Evolutionary conservation across 2,329 filamentous ascomycete species (phyloP).

Genomic region (Huntiella moniliformis): DNA sequence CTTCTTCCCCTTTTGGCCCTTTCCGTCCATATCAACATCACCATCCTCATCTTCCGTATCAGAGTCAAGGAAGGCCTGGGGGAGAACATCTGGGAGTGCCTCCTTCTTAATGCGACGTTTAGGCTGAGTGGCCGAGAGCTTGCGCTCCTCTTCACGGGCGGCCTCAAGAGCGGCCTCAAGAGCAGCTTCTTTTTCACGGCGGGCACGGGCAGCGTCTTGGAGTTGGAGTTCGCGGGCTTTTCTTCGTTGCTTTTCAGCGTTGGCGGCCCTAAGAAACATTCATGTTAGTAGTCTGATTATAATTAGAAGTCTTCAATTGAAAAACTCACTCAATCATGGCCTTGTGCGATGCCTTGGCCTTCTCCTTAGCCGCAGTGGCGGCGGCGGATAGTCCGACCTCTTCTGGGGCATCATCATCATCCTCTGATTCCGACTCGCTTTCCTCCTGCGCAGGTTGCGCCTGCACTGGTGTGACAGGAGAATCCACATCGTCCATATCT

Average conservation of each 20-base stretch:
- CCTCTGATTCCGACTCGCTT: slow-evolving; percentile 15
- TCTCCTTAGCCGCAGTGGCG: slow-evolving; percentile 27
- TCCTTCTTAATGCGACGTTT: not conserved
- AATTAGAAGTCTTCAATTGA: not conserved
- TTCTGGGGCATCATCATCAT: slow-evolving; percentile 39
- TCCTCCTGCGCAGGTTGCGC: not conserved
- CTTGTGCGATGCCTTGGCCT: slow-evolving; percentile 27
- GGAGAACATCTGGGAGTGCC: slow-evolving; percentile 27
- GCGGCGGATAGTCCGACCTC: slow-evolving; percentile 35
- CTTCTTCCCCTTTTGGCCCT: not conserved
- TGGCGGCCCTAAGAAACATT: slow-evolving; percentile 24
- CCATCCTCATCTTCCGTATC: slow-evolving; percentile 21
- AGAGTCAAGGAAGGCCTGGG: slow-evolving; percentile 36
- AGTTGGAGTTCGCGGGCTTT: slow-evolving; percentile 34
- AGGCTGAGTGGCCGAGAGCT: not conserved
- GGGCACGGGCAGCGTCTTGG: slow-evolving; percentile 34
- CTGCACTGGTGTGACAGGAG: not conserved
- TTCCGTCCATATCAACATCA: slow-evolving; percentile 11
- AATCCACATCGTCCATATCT: not conserved
- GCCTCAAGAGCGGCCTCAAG: slow-evolving; percentile 11
- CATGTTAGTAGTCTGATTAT: not conserved
- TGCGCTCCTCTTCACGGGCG: slow-evolving; percentile 8
- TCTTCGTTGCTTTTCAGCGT: slow-evolving; percentile 34
- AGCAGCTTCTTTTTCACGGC: slow-evolving; percentile 21
- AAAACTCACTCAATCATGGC: slow-evolving; percentile 31